A percentile compares a stretch with the other conserved stretches of the same genome.
Evolutionary conservation across 73 alveolate species (phyloP).

Genomic region (Blepharisma japonicum): DNA sequence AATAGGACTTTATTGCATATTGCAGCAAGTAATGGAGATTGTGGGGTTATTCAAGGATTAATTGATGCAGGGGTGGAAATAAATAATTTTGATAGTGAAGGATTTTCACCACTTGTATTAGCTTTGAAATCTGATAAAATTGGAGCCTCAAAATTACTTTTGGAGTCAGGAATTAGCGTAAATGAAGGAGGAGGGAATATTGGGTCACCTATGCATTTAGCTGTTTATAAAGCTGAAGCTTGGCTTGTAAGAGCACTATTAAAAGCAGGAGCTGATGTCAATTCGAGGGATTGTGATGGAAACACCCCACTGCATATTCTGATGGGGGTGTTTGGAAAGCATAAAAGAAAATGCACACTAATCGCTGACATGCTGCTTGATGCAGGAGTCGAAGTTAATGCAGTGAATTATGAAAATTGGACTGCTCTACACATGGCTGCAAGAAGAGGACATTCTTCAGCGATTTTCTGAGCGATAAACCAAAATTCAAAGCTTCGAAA

Average conservation of each 20-base stretch:
- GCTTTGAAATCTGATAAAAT: conserved; percentile 57
- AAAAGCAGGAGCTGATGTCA: conserved; percentile 55
- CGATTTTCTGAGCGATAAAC: conserved; percentile 43
- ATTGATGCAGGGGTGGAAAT: conserved; percentile 26
- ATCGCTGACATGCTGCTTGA: conserved; percentile 35
- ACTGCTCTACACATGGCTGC: conserved; percentile 66
- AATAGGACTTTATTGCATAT: conserved; percentile 38
- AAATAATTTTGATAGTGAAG: conserved; percentile 44
- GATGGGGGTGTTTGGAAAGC: conserved; percentile 52
- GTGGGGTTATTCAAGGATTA: conserved; percentile 47
- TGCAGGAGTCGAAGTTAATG: conserved; percentile 47
- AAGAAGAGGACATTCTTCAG: conserved; percentile 57
- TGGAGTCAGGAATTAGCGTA: conserved; percentile 51
- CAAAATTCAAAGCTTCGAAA: conserved; percentile 42
- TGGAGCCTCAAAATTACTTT: conserved; percentile 42
- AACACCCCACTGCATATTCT: conserved; percentile 58
- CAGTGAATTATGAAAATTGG: conserved; percentile 50
- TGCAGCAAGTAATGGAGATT: conserved; percentile 49
- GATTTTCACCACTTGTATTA: conserved; percentile 47
- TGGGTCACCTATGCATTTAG: conserved; percentile 50
- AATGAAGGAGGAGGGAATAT: conserved; percentile 64
- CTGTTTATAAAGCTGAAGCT: conserved; percentile 50
- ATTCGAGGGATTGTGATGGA: conserved; percentile 53
- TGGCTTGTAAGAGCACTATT: conserved; percentile 42
- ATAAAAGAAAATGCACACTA: conserved; percentile 13